Percentiles rank a stretch among this genome's conserved stretches.
These are phyloP conservation scores for Apiospora hydei DNA, from an alignment of 2,329 filamentous ascomycete genomes.

Conservation along the genomic window DNA sequence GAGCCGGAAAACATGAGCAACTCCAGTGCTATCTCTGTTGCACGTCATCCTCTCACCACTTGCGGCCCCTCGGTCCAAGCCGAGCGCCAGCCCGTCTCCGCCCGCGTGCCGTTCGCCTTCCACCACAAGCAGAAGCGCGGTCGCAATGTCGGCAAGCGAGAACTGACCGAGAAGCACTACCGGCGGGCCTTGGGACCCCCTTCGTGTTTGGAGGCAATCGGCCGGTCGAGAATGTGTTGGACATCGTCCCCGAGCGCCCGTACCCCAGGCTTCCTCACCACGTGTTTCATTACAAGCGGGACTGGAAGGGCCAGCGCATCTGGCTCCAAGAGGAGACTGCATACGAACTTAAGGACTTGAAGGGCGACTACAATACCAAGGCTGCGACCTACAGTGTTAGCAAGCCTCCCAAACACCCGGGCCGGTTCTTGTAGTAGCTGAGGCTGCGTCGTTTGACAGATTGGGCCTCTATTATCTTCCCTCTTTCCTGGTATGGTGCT, in stretches of 20 bases:
- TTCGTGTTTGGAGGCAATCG: neutral
- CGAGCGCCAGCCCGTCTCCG: neutral
- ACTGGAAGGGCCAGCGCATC: neutral
- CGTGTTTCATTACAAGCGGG: neutral
- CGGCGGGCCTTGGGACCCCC: neutral
- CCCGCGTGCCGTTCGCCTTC: neutral
- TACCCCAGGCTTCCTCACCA: neutral
- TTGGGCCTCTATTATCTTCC: too few species aligned
- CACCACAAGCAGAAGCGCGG: neutral
- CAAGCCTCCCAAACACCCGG: neutral
- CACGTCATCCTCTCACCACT: neutral
- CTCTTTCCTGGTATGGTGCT: too few species aligned
- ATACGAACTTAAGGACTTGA: neutral
- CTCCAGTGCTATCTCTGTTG: neutral
- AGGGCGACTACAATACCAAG: too few species aligned
- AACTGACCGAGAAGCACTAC: neutral
- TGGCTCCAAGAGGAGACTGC: neutral
- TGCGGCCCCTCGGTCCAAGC: neutral
- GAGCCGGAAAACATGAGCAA: neutral
- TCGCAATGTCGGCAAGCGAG: neutral
- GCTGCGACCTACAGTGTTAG: neutral
- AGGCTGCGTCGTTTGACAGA: neutral
- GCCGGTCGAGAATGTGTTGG: accelerated
- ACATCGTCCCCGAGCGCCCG: too few species aligned
- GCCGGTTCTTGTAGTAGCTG: neutral